Conservation (phyloP, 2,329 filamentous ascomycete species). For the Botryotinia globosa region DNA sequence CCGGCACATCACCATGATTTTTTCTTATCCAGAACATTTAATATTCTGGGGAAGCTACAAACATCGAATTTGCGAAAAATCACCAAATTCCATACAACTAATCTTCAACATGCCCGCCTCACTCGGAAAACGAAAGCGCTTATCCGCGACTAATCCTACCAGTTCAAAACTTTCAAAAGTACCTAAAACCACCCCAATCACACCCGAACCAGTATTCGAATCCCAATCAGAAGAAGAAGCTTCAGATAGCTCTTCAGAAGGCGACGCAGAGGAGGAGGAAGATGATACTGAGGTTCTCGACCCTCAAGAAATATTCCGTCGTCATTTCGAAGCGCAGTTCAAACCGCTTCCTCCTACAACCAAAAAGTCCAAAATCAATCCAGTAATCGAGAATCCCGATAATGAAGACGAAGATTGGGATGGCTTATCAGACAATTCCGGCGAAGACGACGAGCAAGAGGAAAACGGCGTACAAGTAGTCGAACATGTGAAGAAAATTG, state of each 20-base stretch:
- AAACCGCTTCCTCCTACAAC: slow-evolving; percentile 57
- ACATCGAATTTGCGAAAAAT: not conserved
- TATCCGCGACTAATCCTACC: slow-evolving; percentile 37
- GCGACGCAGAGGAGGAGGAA: slow-evolving; percentile 22
- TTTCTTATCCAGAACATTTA: slow-evolving; percentile 6
- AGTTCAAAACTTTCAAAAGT: slow-evolving; percentile 16
- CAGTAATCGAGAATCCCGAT: slow-evolving; percentile 33
- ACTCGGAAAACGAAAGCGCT: slow-evolving; percentile 50
- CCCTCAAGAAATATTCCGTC: slow-evolving; percentile 72
- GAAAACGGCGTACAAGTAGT: slow-evolving; percentile 45
- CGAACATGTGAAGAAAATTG: slow-evolving; percentile 40
- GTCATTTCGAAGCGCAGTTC: slow-evolving; percentile 87
- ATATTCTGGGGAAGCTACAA: slow-evolving; percentile 21
- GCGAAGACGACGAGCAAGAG: slow-evolving; percentile 34
- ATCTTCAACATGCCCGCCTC: slow-evolving; percentile 35
- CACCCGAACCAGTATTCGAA: not conserved
- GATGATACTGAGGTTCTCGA: slow-evolving; percentile 40
- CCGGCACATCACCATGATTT: not conserved
- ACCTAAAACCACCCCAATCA: not conserved
- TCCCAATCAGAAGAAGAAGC: slow-evolving; percentile 3
- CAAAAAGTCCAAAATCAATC: slow-evolving; percentile 19
- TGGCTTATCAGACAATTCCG: slow-evolving; percentile 49
- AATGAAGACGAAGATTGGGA: slow-evolving; percentile 55
- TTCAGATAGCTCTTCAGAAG: not conserved
- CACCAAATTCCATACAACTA: slow-evolving; percentile 6